A percentile compares a stretch with the other conserved stretches of the same genome.
Conservation (phyloP, 495 filamentous ascomycete genomes). For the Xylaria grammica region DNA sequence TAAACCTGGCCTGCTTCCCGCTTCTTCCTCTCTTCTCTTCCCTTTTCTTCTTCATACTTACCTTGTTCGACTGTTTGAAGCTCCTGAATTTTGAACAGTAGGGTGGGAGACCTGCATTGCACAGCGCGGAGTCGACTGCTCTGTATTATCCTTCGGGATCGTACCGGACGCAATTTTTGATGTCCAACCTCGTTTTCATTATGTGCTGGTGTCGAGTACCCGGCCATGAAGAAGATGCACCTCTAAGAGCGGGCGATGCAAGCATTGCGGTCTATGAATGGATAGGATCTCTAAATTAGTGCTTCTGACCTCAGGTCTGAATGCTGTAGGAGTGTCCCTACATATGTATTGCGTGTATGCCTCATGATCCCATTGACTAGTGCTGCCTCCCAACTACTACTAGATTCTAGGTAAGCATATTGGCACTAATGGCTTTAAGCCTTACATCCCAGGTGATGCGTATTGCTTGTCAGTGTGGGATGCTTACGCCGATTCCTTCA, state of each 20-base stretch:
- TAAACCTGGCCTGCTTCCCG: conserved; percentile 25
- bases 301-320: no score
- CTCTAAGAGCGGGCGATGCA: background rate
- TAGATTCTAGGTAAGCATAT: no score
- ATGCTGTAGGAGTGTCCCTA: no score
- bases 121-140: conserved; percentile 72
- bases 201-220: conserved; percentile 29
- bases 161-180: conserved; percentile 51
- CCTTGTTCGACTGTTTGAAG: conserved; percentile 68
- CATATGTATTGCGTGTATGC: no score
- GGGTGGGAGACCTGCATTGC: conserved; percentile 76
- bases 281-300: no score
- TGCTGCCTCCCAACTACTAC: no score
- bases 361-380: no score
- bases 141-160: conserved; percentile 75
- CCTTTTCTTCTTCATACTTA: conserved; percentile 74
- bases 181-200: conserved; percentile 32
- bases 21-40: conserved; percentile 20
- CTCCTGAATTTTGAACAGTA: conserved; percentile 66
- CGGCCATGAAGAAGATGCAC: conserved; percentile 34
- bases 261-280: no score
- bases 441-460: no score
- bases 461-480: no score
- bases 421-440: no score
- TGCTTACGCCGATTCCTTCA: no score